Percentiles rank a stretch among this genome's conserved stretches.
Evolutionary conservation across 192 early-diverging fungal species (phyloP).

Genomic region (Linderina pennispora): DNA sequence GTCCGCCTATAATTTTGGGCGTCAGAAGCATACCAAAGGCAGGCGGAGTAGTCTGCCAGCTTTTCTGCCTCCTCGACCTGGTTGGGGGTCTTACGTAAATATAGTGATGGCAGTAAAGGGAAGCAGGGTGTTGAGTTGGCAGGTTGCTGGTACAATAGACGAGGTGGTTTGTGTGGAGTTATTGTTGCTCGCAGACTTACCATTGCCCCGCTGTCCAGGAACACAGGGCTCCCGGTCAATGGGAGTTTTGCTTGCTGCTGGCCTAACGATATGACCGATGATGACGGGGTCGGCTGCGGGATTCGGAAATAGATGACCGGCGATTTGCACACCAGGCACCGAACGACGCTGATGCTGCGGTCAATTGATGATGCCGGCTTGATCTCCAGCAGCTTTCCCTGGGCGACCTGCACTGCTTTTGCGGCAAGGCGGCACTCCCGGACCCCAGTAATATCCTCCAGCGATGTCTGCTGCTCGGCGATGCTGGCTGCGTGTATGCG

Average conservation of each 20-base stretch:
- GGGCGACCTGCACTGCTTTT: slow-evolving; percentile 32
- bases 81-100: slow-evolving; percentile 4
- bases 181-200: background rate
- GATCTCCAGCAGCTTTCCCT: slow-evolving; percentile 31
- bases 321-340: slow-evolving; percentile 39
- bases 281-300: too few relatives aligned
- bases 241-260: too few relatives aligned
- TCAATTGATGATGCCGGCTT: slow-evolving; percentile 42
- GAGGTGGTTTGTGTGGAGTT: too few relatives aligned
- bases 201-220: slow-evolving; percentile 17
- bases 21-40: slow-evolving; percentile 34
- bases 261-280: too few relatives aligned
- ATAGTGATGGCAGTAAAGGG: background rate
- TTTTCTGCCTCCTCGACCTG: slow-evolving; percentile 11
- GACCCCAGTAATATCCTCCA: slow-evolving; percentile 34
- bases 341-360: slow-evolving; percentile 40
- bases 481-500: slow-evolving; percentile 15
- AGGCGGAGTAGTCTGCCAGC: slow-evolving; percentile 31
- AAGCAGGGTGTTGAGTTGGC: background rate
- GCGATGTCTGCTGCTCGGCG: slow-evolving; percentile 12
- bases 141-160: too few relatives aligned
- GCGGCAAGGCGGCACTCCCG: slow-evolving; percentile 32
- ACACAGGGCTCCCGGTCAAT: slow-evolving; percentile 12
- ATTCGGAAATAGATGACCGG: slow-evolving; percentile 25
- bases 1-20: background rate